Percentiles rank a stretch among this genome's conserved stretches.
These are phyloP conservation scores for Didymellaceae sp. DNA, from an alignment of 2,329 filamentous ascomycete species.

Conservation along the genomic window DNA sequence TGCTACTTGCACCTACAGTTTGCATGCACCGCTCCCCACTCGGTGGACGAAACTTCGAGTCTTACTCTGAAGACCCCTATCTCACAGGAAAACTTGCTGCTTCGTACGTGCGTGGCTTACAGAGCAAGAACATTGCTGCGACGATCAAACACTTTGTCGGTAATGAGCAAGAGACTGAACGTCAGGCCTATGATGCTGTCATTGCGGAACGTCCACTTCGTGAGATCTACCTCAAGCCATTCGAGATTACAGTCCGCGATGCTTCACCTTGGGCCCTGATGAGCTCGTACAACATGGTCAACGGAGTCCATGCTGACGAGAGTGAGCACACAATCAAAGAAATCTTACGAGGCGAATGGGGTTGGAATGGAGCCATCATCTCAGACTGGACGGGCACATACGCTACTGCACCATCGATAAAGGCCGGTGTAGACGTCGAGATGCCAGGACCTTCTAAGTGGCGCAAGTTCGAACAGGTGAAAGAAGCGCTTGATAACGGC, in stretches of 20 bases:
- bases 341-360: conserved; percentile 50
- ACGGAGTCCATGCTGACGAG: conserved; percentile 59
- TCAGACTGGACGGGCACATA: conserved; percentile 53
- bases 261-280: conserved; percentile 72
- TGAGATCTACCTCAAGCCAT: conserved; percentile 76
- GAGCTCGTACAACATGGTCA: conserved; percentile 72
- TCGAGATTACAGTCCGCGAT: conserved; percentile 74
- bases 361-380: conserved; percentile 52
- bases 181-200: conserved; percentile 68
- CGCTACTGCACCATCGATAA: conserved; percentile 47
- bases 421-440: conserved; percentile 49
- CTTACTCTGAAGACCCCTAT: conserved; percentile 82
- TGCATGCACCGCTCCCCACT: conserved; percentile 83
- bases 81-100: conserved; percentile 76
- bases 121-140: conserved; percentile 75
- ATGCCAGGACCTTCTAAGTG: conserved; percentile 52
- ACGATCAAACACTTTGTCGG: conserved; percentile 80
- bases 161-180: conserved; percentile 76
- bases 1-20: conserved; percentile 78
- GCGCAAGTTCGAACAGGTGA: conserved; percentile 46
- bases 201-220: conserved; percentile 70
- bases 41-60: conserved; percentile 86
- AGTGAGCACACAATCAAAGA: conserved; percentile 52
- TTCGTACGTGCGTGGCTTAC: conserved; percentile 74
- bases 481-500: conserved; percentile 44